These are phyloP conservation scores for Candida smagusa DNA, from an alignment of 1,139 yeast genomes.

Conservation along the genomic window DNA sequence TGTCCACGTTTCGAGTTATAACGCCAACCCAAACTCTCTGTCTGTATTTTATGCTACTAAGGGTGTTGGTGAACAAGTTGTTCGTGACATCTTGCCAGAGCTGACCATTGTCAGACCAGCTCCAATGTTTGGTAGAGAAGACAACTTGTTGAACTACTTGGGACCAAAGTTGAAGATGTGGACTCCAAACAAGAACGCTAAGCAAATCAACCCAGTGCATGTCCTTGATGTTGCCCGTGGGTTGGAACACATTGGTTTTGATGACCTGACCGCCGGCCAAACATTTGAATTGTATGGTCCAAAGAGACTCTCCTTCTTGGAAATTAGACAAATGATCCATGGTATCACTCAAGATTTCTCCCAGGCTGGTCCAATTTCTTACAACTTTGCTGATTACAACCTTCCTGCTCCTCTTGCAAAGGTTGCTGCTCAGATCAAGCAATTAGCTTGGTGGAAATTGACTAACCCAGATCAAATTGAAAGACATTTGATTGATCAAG, in stretches of 20 bases:
- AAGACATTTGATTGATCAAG: conserved; percentile 71
- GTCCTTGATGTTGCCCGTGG: conserved; percentile 78
- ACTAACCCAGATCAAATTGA: conserved; percentile 74
- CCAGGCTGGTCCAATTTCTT: conserved; percentile 53
- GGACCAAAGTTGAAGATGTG: conserved; percentile 55
- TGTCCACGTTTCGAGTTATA: conserved; percentile 77
- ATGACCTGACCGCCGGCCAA: conserved; percentile 77
- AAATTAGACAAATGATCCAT: conserved; percentile 68
- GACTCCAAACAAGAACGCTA: conserved; percentile 64
- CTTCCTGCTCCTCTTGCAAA: conserved; percentile 43
- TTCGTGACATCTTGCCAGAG: conserved; percentile 64
- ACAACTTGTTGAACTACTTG: conserved; percentile 64
- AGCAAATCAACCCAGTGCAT: conserved; percentile 69
- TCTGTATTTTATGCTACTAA: conserved; percentile 77
- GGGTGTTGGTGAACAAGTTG: conserved; percentile 75
- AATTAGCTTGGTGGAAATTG: conserved; percentile 63
- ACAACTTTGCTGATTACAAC: conserved; percentile 50
- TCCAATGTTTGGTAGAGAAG: conserved; percentile 77
- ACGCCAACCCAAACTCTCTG: conserved; percentile 67
- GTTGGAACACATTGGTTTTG: conserved; percentile 74
- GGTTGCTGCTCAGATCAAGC: conserved; percentile 46
- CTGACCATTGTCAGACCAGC: conserved; percentile 86
- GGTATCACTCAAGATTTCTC: conserved; percentile 59
- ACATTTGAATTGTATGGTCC: conserved; percentile 77
- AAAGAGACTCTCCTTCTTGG: conserved; percentile 58